Evolutionary conservation across 2,329 filamentous ascomycete species (phyloP), one percentile per base, ranked within the genome.

Genomic region (Fusarium succisae): DNA sequence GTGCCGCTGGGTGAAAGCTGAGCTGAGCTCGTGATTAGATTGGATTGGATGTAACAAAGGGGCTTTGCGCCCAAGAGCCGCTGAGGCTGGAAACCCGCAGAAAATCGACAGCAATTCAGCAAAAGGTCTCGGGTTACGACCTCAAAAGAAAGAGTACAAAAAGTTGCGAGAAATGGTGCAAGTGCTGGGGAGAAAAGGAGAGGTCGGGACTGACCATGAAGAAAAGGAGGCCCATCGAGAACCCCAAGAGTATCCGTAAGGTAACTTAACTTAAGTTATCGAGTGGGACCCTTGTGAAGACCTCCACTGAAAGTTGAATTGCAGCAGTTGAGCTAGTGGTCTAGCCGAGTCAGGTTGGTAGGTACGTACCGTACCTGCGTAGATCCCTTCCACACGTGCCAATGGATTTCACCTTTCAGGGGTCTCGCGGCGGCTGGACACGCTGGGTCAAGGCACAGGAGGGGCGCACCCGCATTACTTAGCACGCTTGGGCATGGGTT

Each of bases 171-270:
- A 61, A 28, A 57, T 57, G 53, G 53, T 51, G 24, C 63, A 56
- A 48, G 62, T 51, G 41, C 68, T 66, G 53, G 68, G 60, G 54
- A 41, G 59, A 70, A 71, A 63, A 69, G 70, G 66, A 70, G 76
- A 79, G 75, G 74, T 68, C 71, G 71, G 77, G 70, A 56, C 50
- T 41, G 54, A 60, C 62, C 57, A 70, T 63, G 54, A 61, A 48
- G 64, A 78, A 78, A 78, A 78, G 77, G 77, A 78, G 77, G 76
- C 71, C 70, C 69, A 72, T 78, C 65, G 63, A 76, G 58, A 68
- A 63, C 68, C 66, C 26, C 39, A 62, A 61, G 57, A 51, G 48
- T 35, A 35, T 35, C 32, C 32, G 32, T 51, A 35, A 51, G 30
- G 13, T 54, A 62, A 39, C 35, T 54, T 47, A 67, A 50, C 38